phyloP scores from a whole-genome alignment of 257 asterid genomes.

The Solanum chmielewskii region DNA sequence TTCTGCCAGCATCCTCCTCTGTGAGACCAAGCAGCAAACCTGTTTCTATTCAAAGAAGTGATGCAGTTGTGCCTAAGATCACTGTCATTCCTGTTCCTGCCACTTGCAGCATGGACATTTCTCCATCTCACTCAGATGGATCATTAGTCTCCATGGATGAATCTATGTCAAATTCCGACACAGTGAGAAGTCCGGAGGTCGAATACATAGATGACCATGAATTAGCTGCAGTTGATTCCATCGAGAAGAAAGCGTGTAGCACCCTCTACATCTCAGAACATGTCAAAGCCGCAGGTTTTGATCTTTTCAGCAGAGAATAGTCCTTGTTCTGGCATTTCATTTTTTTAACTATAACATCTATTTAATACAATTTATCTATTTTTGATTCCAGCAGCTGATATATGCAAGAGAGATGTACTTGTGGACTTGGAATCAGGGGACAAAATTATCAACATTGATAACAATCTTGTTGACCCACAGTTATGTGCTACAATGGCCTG shows the following conservation, averaged over 20 bases:
- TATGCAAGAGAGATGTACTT: conserved; percentile 57
- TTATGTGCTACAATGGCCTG: conserved; percentile 83
- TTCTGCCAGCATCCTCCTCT: conserved; percentile 15
- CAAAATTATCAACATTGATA: conserved; percentile 48
- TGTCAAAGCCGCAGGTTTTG: conserved; percentile 32
- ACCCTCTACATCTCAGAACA: conserved; percentile 59
- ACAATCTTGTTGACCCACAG: conserved; percentile 66
- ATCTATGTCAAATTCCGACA: conserved; percentile 76
- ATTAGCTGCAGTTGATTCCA: conserved; percentile 44
- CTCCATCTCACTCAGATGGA: conserved; percentile 47
- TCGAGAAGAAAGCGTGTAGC: conserved; percentile 45
- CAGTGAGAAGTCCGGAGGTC: conserved; percentile 77
- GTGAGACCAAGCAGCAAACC: conserved; percentile 35
- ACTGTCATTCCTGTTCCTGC: background rate
- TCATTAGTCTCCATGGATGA: conserved; percentile 72
- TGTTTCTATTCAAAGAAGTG: conserved; percentile 15
- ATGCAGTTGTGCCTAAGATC: conserved; percentile 14
- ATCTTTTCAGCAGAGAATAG: background rate
- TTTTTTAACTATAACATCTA: background rate
- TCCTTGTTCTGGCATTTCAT: background rate
- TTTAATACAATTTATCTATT: background rate
- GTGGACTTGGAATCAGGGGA: conserved; percentile 27
- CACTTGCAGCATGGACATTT: conserved; percentile 22
- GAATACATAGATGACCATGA: conserved; percentile 68
- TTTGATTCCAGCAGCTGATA: conserved; percentile 24